These are phyloP conservation scores for Epichloe brachyelytri DNA, from an alignment of 2,329 filamentous ascomycete species.

Conservation along the genomic window DNA sequence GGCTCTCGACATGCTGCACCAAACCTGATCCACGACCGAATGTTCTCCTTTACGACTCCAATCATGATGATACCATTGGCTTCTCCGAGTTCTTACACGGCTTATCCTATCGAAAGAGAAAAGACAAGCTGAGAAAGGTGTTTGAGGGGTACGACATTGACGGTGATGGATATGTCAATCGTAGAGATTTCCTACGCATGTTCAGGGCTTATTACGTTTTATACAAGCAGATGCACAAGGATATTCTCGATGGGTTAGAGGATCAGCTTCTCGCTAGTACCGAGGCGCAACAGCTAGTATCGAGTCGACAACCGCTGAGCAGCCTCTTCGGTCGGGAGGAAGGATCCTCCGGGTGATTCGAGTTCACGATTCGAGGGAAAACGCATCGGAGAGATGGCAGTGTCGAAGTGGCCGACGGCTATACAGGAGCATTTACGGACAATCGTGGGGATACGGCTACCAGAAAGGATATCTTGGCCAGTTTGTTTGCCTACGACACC, in stretches of 20 bases:
- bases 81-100: conserved; percentile 87
- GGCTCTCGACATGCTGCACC: conserved; percentile 65
- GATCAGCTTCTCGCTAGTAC: conserved; percentile 65
- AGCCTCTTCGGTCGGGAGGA: conserved; percentile 59
- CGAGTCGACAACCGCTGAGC: conserved; percentile 63
- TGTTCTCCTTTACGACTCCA: conserved; percentile 92
- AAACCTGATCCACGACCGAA: conserved; percentile 87
- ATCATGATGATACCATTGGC: conserved; percentile 76
- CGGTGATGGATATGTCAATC: conserved; percentile 69
- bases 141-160: conserved; percentile 90
- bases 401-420: conserved; percentile 47
- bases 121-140: conserved; percentile 58
- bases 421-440: conserved; percentile 41
- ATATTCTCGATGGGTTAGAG: conserved; percentile 66
- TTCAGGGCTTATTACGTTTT: conserved; percentile 87
- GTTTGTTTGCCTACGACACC: conserved; percentile 31
- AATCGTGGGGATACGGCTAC: conserved; percentile 47
- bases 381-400: conserved; percentile 49
- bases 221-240: conserved; percentile 77
- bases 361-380: conserved; percentile 49
- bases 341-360: conserved; percentile 48
- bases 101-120: conserved; percentile 54
- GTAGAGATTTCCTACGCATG: conserved; percentile 80
- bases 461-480: conserved; percentile 47
- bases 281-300: conserved; percentile 63